Percentiles rank a stretch among this genome's conserved stretches.
Evolutionary conservation across 2,329 filamentous ascomycete species (phyloP).

Genomic region (Fusarium humuli): DNA sequence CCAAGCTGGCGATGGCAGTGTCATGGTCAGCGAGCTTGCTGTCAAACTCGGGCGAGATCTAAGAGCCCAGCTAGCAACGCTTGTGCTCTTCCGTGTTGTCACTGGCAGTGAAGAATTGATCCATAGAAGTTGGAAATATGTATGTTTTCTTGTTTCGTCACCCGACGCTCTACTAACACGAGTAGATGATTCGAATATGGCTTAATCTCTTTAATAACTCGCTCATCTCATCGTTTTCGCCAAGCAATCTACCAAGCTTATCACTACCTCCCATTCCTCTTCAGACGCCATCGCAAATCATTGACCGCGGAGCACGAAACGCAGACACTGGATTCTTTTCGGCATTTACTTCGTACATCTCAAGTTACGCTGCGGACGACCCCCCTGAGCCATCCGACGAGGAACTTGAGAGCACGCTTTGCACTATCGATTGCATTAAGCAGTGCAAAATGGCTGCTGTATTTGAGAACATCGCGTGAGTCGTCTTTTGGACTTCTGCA

Average conservation of each 20-base stretch:
- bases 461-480: slow-evolving; percentile 83
- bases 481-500: slow-evolving; percentile 20
- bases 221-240: slow-evolving; percentile 84
- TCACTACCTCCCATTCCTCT: slow-evolving; percentile 86
- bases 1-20: slow-evolving; percentile 87
- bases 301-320: slow-evolving; percentile 84
- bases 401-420: slow-evolving; percentile 94
- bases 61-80: slow-evolving; percentile 90
- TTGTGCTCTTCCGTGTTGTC: slow-evolving; percentile 94
- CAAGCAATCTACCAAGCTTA: slow-evolving; percentile 70
- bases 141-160: slow-evolving; percentile 58
- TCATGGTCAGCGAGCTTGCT: slow-evolving; percentile 98
- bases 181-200: slow-evolving; percentile 87
- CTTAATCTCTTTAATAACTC: slow-evolving; percentile 97
- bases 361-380: slow-evolving; percentile 98
- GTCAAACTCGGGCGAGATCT: slow-evolving; percentile 96
- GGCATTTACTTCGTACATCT: slow-evolving; percentile 94
- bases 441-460: slow-evolving; percentile 87
- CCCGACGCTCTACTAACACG: slow-evolving; percentile 35
- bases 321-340: slow-evolving; percentile 90
- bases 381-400: slow-evolving; percentile 97
- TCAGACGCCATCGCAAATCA: slow-evolving; percentile 90
- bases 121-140: slow-evolving; percentile 80
- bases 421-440: slow-evolving; percentile 92
- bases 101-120: slow-evolving; percentile 85